These are phyloP conservation scores for Ceratobasidium sp. DNA, from an alignment of 1,284 basidiomycete species.

Conservation along the genomic window DNA sequence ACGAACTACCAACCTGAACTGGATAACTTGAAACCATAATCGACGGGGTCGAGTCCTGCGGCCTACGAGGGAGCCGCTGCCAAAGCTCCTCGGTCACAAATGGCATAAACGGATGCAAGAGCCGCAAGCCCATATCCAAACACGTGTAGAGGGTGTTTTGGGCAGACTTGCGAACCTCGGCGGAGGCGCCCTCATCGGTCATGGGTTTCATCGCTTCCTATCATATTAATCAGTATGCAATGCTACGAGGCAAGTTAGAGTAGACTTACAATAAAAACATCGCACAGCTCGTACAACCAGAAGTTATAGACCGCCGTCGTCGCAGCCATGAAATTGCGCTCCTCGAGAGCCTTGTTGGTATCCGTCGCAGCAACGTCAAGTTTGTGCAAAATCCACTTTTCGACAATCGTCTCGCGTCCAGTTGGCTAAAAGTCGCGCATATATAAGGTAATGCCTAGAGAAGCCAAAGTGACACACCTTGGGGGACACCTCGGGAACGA, in stretches of 20 bases:
- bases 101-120: slow-evolving; percentile 99
- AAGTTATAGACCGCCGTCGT: slow-evolving; percentile 89
- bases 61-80: slow-evolving; percentile 90
- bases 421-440: slow-evolving; percentile 64
- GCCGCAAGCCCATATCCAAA: slow-evolving; percentile 85
- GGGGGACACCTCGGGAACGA: slow-evolving; percentile 72
- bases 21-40: slow-evolving; percentile 93
- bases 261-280: slow-evolving; percentile 88
- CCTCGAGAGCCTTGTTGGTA: slow-evolving; percentile 77
- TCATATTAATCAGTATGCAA: not conserved
- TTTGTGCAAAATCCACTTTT: slow-evolving; percentile 96
- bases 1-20: slow-evolving; percentile 62
- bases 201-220: slow-evolving; percentile 98
- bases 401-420: slow-evolving; percentile 89
- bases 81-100: slow-evolving; percentile 99
- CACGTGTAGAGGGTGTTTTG: slow-evolving; percentile 97
- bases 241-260: not conserved
- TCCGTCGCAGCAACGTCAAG: slow-evolving; percentile 82
- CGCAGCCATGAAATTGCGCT: slow-evolving; percentile 92
- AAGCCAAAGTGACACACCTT: slow-evolving; percentile 60
- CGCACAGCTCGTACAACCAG: slow-evolving; percentile 98
- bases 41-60: slow-evolving; percentile 80
- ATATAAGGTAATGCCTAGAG: not conserved
- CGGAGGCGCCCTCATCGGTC: slow-evolving; percentile 79
- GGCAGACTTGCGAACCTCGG: slow-evolving; percentile 74